Evolutionary conservation across 2,329 filamentous ascomycete species (phyloP).

Genomic region (Corinectria fuckeliana): DNA sequence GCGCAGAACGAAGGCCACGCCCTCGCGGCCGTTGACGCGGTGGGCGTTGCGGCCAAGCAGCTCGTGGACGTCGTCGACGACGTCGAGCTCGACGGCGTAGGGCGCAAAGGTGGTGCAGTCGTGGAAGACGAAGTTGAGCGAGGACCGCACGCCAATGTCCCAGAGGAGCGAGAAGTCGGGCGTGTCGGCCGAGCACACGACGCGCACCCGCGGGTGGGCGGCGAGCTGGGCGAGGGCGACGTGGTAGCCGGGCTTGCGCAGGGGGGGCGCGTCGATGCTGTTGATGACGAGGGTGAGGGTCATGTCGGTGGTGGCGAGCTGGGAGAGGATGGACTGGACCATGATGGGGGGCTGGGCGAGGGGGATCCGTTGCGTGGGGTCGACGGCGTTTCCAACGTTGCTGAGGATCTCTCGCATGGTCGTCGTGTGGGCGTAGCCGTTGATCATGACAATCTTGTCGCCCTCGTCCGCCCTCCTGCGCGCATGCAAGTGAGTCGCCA

Average conservation of each 20-base stretch:
- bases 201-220: slow-evolving; percentile 71
- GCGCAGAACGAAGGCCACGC: slow-evolving; percentile 88
- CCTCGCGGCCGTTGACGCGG: slow-evolving; percentile 86
- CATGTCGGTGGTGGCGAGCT: slow-evolving; percentile 55
- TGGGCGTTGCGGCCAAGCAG: slow-evolving; percentile 82
- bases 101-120: slow-evolving; percentile 90
- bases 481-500: slow-evolving; percentile 71
- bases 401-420: slow-evolving; percentile 73
- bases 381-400: slow-evolving; percentile 71
- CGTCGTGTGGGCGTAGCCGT: slow-evolving; percentile 77
- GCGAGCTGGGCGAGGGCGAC: slow-evolving; percentile 78
- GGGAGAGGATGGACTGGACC: slow-evolving; percentile 68
- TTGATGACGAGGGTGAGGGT: slow-evolving; percentile 77
- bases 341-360: slow-evolving; percentile 73
- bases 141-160: slow-evolving; percentile 83
- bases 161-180: slow-evolving; percentile 88
- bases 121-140: slow-evolving; percentile 89
- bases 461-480: slow-evolving; percentile 39
- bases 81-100: slow-evolving; percentile 75
- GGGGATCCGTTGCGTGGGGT: slow-evolving; percentile 54
- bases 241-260: slow-evolving; percentile 76
- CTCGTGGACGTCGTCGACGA: slow-evolving; percentile 89
- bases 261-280: slow-evolving; percentile 80
- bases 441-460: slow-evolving; percentile 76
- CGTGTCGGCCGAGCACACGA: slow-evolving; percentile 85